A percentile compares a stretch with the other conserved stretches of the same genome.
phyloP scores from a whole-genome alignment of 164 flowering plant species.

The Berberis thunbergii region DNA sequence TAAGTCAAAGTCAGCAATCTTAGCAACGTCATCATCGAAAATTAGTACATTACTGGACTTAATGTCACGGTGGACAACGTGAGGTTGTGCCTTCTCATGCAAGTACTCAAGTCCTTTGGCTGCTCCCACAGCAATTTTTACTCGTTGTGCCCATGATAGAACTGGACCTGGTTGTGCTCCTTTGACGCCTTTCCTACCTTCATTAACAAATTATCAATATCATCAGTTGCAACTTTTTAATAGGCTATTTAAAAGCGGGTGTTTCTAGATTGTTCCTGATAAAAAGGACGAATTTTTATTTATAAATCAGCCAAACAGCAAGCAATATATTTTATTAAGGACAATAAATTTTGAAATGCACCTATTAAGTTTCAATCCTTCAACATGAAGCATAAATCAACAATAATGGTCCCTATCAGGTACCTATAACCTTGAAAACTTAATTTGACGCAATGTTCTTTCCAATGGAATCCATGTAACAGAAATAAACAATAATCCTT shows the following conservation, averaged over 20 bases:
- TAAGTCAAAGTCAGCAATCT: slow-evolving; percentile 80
- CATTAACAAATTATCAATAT: slow-evolving; percentile 3
- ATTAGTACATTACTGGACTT: slow-evolving; percentile 73
- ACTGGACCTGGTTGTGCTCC: slow-evolving; percentile 84
- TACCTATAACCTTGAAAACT: too few relatives aligned
- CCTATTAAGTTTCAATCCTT: too few relatives aligned
- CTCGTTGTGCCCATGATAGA: slow-evolving; percentile 78
- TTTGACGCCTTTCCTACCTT: slow-evolving; percentile 74
- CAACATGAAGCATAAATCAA: too few relatives aligned
- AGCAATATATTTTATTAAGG: too few relatives aligned
- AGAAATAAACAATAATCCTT: background rate
- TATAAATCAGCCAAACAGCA: too few relatives aligned
- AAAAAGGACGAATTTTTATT: too few relatives aligned
- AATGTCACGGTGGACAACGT: slow-evolving; percentile 69
- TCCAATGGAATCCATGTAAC: background rate
- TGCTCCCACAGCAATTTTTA: slow-evolving; percentile 85
- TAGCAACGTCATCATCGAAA: slow-evolving; percentile 74
- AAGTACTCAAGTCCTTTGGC: slow-evolving; percentile 84
- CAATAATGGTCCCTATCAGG: too few relatives aligned
- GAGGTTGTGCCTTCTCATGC: slow-evolving; percentile 77
- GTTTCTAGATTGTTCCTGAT: too few relatives aligned
- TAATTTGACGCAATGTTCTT: background rate
- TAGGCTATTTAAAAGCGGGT: too few relatives aligned
- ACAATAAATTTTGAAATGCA: too few relatives aligned
- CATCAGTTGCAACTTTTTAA: background rate